Evolutionary conservation across 106 monocot species (phyloP).

Genomic region (Acanthochlamys bracteata): DNA sequence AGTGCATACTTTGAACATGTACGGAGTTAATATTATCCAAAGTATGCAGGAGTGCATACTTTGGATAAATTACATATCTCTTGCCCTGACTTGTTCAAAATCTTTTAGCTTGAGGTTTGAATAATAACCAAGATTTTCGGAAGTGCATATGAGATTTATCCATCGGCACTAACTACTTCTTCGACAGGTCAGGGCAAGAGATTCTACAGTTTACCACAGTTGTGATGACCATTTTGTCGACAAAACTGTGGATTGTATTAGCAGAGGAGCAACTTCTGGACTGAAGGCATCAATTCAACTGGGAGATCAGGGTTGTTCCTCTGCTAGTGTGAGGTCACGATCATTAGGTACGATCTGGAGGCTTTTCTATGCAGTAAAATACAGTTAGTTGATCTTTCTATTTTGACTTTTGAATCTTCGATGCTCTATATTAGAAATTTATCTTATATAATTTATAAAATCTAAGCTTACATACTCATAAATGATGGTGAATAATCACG

Average conservation of each 20-base stretch:
- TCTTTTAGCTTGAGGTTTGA: too few species aligned
- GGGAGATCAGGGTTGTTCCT: constrained; percentile 12
- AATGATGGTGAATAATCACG: too few species aligned
- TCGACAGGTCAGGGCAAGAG: constrained; percentile 35
- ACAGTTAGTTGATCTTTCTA: neutral
- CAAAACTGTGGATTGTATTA: constrained; percentile 55
- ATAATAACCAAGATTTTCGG: too few species aligned
- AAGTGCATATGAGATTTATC: neutral
- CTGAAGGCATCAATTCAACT: neutral
- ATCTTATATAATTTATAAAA: too few species aligned
- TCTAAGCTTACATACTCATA: too few species aligned
- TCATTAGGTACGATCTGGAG: constrained; percentile 23
- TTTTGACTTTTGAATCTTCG: neutral
- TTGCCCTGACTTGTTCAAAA: too few species aligned
- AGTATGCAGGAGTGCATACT: too few species aligned
- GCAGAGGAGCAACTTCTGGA: constrained; percentile 19
- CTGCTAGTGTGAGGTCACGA: constrained; percentile 7
- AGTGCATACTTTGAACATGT: too few species aligned
- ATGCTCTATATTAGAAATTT: too few species aligned
- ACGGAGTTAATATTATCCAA: too few species aligned
- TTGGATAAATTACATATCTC: too few species aligned
- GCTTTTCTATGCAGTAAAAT: neutral
- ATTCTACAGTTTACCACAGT: constrained; percentile 54
- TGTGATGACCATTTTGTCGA: constrained; percentile 73
- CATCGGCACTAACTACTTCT: neutral